phyloP scores from a whole-genome alignment of 176 grass and related monocot genomes.

The Oryza officinalis region DNA sequence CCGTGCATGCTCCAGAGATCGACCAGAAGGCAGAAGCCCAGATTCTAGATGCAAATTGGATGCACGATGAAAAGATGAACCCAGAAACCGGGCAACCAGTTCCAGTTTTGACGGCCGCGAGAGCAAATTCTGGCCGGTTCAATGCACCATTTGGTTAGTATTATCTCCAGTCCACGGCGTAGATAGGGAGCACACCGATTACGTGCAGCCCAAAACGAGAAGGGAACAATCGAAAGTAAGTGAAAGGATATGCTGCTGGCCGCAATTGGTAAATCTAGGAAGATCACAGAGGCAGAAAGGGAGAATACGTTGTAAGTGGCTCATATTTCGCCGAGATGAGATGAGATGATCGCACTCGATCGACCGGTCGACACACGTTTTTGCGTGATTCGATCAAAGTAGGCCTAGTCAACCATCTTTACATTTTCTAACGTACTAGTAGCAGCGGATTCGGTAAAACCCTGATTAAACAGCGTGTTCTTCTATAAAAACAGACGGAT shows the following conservation, averaged over 20 bases:
- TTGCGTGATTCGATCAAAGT: background rate
- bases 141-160: background rate
- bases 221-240: background rate
- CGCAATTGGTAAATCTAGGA: background rate
- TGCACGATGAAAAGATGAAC: slow-evolving; percentile 19
- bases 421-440: background rate
- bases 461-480: background rate
- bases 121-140: background rate
- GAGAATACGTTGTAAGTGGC: background rate
- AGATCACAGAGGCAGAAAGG: background rate
- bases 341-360: background rate
- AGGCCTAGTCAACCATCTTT: background rate
- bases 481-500: background rate
- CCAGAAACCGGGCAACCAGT: slow-evolving; percentile 6
- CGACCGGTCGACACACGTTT: background rate
- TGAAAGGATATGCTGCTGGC: slow-evolving; percentile 27
- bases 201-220: slow-evolving; percentile 26
- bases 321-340: background rate
- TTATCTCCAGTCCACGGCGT: background rate
- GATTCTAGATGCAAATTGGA: background rate
- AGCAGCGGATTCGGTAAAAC: background rate
- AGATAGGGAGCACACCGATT: background rate
- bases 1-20: background rate
- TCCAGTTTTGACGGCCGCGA: background rate
- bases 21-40: background rate